Percentiles rank a stretch among this genome's conserved stretches.
These are phyloP conservation scores for Dactylorhiza incarnata DNA, from an alignment of 106 monocot genomes.

Conservation along the genomic window DNA sequence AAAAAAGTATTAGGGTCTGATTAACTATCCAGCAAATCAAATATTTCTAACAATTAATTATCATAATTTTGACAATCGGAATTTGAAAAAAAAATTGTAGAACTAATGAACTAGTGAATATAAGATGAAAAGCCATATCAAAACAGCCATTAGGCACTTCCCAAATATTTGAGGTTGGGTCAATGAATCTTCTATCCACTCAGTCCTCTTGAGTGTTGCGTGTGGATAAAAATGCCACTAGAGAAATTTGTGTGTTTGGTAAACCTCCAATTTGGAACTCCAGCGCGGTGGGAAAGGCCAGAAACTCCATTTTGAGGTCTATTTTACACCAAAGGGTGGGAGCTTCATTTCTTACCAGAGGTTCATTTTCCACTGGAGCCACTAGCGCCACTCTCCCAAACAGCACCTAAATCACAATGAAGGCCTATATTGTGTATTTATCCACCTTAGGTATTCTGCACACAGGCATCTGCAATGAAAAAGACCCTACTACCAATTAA, in stretches of 20 bases:
- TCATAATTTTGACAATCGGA: background rate
- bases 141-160: background rate
- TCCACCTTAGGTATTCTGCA: too few species aligned
- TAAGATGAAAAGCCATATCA: background rate
- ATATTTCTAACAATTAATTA: background rate
- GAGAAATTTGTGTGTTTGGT: too few species aligned
- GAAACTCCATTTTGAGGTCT: too few species aligned
- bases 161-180: background rate
- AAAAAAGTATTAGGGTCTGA: background rate
- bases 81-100: background rate
- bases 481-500: background rate
- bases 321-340: too few species aligned
- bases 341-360: too few species aligned
- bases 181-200: background rate
- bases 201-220: background rate
- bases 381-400: too few species aligned
- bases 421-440: background rate
- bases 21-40: background rate
- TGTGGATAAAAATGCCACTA: background rate
- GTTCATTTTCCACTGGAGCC: too few species aligned
- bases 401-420: too few species aligned
- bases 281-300: too few species aligned
- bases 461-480: background rate
- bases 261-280: too few species aligned
- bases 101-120: conserved; percentile 2